Evolutionary conservation across 495 filamentous ascomycete species (phyloP), one percentile per base, ranked within the genome.

Genomic region (Penicillium soppii): DNA sequence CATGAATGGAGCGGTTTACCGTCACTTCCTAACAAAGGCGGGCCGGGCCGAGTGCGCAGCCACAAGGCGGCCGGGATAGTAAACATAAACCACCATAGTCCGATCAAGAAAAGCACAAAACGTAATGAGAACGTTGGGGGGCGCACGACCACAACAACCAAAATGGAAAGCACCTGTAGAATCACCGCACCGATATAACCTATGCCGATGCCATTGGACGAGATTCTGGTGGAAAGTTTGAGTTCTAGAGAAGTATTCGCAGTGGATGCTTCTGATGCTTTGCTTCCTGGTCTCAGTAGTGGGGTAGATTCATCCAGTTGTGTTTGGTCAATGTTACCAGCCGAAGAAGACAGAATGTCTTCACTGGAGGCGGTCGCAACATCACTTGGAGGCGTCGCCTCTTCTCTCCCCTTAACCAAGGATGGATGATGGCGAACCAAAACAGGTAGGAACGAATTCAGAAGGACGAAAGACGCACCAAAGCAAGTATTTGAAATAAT

Each of bases 1-100:
- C 80, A 83, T 9, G 73, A 73, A 15, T 74, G 66, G 26, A 57
- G 45, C 25, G 67, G 63, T 51, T 76, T 74, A 7, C 71, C 68
- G 35, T 71, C 54, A 4, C 50, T 54, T 5, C 59, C 53, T 26
- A 66, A 58, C 2, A 98, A 64, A 9, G 91, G 90, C 2, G 94
- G 94, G 0, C 94, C 94, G 7, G 94, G 94, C 23, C 94, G 82
- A 13, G 92, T 83, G 19, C 91, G 82, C n/a, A 98, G 79, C 89
- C 90, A 97, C 52, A 95, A 67, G 19, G 86, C 87, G 7, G 91
- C 89, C 3, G 94, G 94, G 45, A 97, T 82, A 9, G 91, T 92
- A 60, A 98, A 97, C 29, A 83, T 44, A 44, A 94, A 85, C 94
- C 94, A 97, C 94, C 94, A 98, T n/a, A 84, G 66, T 12, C 94